Base-by-base conservation (phyloP, 345 rosid genomes). In the Rhodomyrtus tomentosa region DNA sequence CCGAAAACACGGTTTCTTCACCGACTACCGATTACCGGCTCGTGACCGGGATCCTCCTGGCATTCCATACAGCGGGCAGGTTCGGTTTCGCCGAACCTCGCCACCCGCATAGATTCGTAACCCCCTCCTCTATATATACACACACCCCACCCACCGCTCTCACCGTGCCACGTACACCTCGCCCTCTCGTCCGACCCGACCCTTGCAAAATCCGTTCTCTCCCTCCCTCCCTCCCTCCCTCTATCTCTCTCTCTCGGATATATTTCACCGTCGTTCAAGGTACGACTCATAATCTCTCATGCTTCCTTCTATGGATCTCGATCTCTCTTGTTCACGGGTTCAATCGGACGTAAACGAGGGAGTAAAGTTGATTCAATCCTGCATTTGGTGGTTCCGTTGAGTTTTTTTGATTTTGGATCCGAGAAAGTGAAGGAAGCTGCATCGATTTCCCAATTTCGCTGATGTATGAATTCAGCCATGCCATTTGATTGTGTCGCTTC, bases 11-110 rank as follows among this genome's bases (percentile, higher is more conserved):
- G 55, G 49, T 29, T 58, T 25, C 76, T 15, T 50, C 53, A 10
- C 45, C 29, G 50, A 24, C 40, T 8, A 81, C 86, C 87, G 80
- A 32, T 40, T 3, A 87, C 88, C 82, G 90, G 87, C 85, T 79
- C 62, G 42, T 18, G 38, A 82, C 88, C 80, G 83, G 68, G 56
- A 50, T 36, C 45, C 20, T 16, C 72, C 82, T 29, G 85, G 83
- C 88, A 36, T 72, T 4, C 55, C 53, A 49, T 53, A 59, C 87
- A 27, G 84, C 24, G 83, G 84, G 81, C 81, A 82, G 88, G 82
- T 13, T 49, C 85, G 86, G 88, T 29, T 18, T 21, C 38, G 10
- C 89, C 83, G 85, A 82, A 84, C 81, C 86, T 83, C 10, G 42
- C 72, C 83, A 25, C 8, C 55, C n/a, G 5, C 8, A 29, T 20